These are phyloP conservation scores for Ophiostoma quercus DNA, from an alignment of 2,329 filamentous ascomycete genomes.

Conservation along the genomic window DNA sequence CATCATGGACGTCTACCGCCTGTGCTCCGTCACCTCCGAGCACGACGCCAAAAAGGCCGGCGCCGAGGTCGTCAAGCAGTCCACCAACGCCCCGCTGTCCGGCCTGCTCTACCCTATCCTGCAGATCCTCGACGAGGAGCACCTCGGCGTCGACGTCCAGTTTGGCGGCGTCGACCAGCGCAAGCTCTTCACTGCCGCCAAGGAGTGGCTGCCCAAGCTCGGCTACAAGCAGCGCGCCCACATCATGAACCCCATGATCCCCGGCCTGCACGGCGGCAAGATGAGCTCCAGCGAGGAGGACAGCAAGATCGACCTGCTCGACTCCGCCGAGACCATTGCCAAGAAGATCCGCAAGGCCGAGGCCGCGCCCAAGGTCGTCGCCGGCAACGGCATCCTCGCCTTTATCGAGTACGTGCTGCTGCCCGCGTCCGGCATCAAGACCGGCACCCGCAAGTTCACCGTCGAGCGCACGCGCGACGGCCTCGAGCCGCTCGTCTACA, in stretches of 20 bases:
- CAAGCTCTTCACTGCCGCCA: constrained; percentile 82
- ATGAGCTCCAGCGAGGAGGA: constrained; percentile 75
- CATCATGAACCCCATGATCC: constrained; percentile 68
- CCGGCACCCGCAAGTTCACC: constrained; percentile 56
- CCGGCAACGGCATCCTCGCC: constrained; percentile 80
- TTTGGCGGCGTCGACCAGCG: constrained; percentile 81
- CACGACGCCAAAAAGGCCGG: constrained; percentile 86
- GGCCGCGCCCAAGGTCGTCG: constrained; percentile 67
- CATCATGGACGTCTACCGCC: constrained; percentile 80
- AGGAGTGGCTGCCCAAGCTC: constrained; percentile 77
- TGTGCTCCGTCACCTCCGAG: constrained; percentile 65
- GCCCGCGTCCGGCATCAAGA: constrained; percentile 62
- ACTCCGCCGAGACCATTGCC: constrained; percentile 64
- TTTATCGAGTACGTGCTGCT: constrained; percentile 86
- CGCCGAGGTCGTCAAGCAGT: constrained; percentile 91
- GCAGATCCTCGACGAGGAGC: constrained; percentile 85
- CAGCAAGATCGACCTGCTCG: constrained; percentile 91
- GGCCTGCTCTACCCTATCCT: constrained; percentile 80
- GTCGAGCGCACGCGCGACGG: constrained; percentile 62
- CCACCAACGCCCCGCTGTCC: constrained; percentile 65
- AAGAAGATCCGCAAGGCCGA: constrained; percentile 86
- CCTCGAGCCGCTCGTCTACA: constrained; percentile 71
- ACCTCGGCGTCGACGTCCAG: constrained; percentile 81
- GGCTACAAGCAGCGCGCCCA: constrained; percentile 70
- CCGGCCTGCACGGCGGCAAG: constrained; percentile 77